Base-by-base conservation (phyloP, 75 land plant species). In the Sequoia sempervirens region DNA sequence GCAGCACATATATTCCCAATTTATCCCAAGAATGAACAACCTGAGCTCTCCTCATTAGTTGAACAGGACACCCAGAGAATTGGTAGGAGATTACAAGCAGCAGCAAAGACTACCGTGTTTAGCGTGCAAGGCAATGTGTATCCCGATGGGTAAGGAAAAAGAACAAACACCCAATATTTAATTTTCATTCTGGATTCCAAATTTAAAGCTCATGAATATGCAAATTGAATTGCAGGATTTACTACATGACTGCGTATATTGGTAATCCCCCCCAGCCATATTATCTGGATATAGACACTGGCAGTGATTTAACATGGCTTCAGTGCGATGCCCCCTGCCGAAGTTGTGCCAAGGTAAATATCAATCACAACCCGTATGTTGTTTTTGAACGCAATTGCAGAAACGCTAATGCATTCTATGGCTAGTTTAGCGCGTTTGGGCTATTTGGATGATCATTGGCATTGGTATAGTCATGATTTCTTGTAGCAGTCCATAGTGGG, bases 271-370 rank as follows among this genome's bases (percentile, higher is more conserved):
- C 92, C 78, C 91, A 87, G 84, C 85, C 88, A 28, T 96, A 93
- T 80, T 95, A 84, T 81, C 90, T 96, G 54, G 99, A 96, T 84
- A 81, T 91, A 41, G 99, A 96, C 84, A 95, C 95, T 34, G 99
- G 97, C 5, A 96, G 99, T 81, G 99, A 96, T 45, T 94, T 96
- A 17, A 93, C 99, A 2, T 96, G 99, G 99, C 84, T 96, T 79
- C 99, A 96, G 69, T 96, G 99, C 87, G 93, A 96, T 87, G 96
- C 96, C 20, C 97, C 97, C 20, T 96, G 99, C 84, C 84, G 84
- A 30, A 75, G 82, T 37, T 96, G 99, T 56, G 58, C 23, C 18
- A 56, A 56, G 20, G 58, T 56, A 18, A 56, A 14, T 18, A 3
- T 18, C 75, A 32, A 34, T 37, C 75, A 15, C 5, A 34, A 37